These are phyloP conservation scores for Rhododendron williamsianum DNA, from an alignment of 148 eudicot genomes.

Conservation along the genomic window DNA sequence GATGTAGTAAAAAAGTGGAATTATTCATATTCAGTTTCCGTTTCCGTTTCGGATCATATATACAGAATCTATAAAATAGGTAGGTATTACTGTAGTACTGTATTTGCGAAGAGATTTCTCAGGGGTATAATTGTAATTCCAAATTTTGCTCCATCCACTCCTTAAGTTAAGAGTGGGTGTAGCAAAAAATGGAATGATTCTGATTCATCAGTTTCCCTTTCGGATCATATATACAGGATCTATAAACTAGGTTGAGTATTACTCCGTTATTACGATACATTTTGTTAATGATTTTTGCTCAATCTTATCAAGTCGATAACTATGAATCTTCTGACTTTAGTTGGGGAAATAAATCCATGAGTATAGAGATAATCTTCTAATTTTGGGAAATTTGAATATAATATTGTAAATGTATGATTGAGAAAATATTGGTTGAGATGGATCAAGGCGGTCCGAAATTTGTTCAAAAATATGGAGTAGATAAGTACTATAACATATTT, in stretches of 20 bases:
- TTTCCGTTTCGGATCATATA: not conserved
- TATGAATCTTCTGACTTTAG: not conserved
- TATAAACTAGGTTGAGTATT: no score
- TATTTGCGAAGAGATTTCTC: not conserved
- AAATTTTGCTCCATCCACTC: constrained; percentile 5
- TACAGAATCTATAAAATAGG: not conserved
- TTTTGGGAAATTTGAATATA: not conserved
- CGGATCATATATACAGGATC: not conserved
- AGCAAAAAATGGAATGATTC: constrained; percentile 6
- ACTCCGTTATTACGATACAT: not conserved
- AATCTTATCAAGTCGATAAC: not conserved
- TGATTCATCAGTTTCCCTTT: not conserved
- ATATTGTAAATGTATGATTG: not conserved
- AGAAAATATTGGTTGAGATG: not conserved
- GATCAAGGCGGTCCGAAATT: not conserved
- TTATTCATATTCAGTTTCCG: not conserved
- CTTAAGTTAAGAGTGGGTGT: not conserved
- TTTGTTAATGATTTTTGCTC: not conserved
- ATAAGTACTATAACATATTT: no score
- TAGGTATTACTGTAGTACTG: not conserved
- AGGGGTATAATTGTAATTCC: not conserved
- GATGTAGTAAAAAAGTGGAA: constrained; percentile 13
- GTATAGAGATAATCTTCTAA: not conserved
- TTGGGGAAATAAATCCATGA: not conserved
- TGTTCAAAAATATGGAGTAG: not conserved